Evolutionary conservation across 1,284 basidiomycete species (phyloP).

Genomic region (Cutaneotrichosporon cyanovorans): DNA sequence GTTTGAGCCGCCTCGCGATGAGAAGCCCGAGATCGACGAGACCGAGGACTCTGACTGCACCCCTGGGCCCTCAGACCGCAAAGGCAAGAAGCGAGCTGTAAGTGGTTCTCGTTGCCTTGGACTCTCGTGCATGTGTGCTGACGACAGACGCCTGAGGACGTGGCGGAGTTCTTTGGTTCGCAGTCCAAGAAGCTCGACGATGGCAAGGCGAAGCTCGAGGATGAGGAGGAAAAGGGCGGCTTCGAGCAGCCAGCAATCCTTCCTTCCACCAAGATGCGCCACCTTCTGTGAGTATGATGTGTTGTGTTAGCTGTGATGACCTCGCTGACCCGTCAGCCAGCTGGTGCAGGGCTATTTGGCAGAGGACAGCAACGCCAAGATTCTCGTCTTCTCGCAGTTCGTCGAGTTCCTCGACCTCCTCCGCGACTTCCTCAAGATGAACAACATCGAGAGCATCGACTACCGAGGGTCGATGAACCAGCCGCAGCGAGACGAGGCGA

Average conservation of each 20-base stretch:
- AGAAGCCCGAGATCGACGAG: conserved; percentile 11
- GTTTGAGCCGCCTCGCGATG: conserved; percentile 25
- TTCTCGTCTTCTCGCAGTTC: conserved; percentile 41
- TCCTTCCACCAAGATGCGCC: conserved; percentile 38
- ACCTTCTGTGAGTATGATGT: conserved; percentile 32
- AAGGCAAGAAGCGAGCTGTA: conserved; percentile 31
- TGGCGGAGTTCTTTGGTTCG: neutral
- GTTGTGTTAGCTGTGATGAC: no score
- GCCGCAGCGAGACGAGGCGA: conserved; percentile 28
- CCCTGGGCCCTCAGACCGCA: conserved; percentile 13
- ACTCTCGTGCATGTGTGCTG: neutral
- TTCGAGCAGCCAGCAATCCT: conserved; percentile 9
- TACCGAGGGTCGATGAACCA: conserved; percentile 43
- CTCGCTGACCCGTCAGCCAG: conserved; percentile 13
- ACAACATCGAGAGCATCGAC: conserved; percentile 23
- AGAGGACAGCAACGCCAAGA: conserved; percentile 26
- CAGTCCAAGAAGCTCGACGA: conserved; percentile 7
- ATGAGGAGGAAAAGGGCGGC: conserved; percentile 4
- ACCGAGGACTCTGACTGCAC: neutral
- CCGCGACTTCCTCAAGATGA: conserved; percentile 21
- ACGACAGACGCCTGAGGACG: neutral
- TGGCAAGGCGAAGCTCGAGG: conserved; percentile 2
- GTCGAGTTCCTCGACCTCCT: conserved; percentile 38
- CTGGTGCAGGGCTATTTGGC: conserved; percentile 24
- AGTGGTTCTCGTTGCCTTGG: conserved; percentile 9